Conservation (phyloP, 192 early-diverging fungal genomes). For the Linnemannia hyalina region DNA sequence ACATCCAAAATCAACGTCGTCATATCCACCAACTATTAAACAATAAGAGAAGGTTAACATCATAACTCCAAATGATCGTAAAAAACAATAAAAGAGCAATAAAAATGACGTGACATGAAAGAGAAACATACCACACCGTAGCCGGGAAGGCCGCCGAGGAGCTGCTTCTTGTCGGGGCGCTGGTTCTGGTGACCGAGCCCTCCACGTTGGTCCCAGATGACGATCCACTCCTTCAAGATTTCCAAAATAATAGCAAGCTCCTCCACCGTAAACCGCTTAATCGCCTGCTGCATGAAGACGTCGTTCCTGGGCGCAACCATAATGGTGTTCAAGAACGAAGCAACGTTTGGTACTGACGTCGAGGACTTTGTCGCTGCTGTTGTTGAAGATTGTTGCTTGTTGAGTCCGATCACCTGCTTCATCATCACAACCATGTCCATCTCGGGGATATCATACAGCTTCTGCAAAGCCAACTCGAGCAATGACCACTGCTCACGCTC, state of each 20-base stretch:
- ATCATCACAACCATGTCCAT: conserved; percentile 57
- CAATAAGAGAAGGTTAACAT: conserved; percentile 1
- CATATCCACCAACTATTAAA: conserved; percentile 58
- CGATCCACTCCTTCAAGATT: conserved; percentile 50
- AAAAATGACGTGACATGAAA: neutral
- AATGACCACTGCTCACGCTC: conserved; percentile 61
- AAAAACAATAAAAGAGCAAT: neutral
- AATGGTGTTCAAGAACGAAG: conserved; percentile 49
- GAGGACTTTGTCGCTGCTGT: neutral
- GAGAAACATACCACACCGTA: conserved; percentile 27
- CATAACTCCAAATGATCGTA: neutral
- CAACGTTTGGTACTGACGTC: conserved; percentile 18
- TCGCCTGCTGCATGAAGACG: conserved; percentile 65
- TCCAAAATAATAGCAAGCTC: conserved; percentile 59
- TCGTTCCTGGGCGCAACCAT: conserved; percentile 61
- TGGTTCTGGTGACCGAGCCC: conserved; percentile 43
- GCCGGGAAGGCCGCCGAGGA: conserved; percentile 47
- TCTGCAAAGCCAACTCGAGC: conserved; percentile 57
- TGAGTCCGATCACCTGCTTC: conserved; percentile 55
- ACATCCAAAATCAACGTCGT: conserved; percentile 60
- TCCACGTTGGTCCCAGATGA: conserved; percentile 49
- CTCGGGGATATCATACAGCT: conserved; percentile 63
- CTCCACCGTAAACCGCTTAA: conserved; percentile 56
- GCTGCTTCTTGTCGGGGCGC: conserved; percentile 34
- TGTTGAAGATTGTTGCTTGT: conserved; percentile 29